Evolutionary conservation across 1,139 yeast species (phyloP), one percentile per base, ranked within the genome.

Genomic region (Candida neerlandica): DNA sequence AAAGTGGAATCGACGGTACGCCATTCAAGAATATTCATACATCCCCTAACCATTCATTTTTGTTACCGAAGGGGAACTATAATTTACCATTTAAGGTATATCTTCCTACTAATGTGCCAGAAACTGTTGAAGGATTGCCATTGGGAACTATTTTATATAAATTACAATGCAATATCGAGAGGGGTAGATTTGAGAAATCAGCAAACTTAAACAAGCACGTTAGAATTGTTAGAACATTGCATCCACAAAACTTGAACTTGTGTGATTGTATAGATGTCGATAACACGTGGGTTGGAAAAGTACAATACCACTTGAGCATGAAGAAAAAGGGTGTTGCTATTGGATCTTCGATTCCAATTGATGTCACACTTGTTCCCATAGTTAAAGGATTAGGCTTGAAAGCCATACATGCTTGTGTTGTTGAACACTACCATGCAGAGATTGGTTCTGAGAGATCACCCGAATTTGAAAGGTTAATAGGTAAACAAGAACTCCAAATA

Each of bases 61-160:
- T 77, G 12, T 67, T 86, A 29, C 85, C 85, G 0, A 73, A 77
- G 50, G 92, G 92, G 0, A 84, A 85, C 59, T 86, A 86, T 59
- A 82, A 80, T 54, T 63, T 86, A 35, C 92, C 92, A 0, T 86
- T 86, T 61, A 67, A 65, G 35, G 71, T 80, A 5, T 66, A 68
- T 15, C 63, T 86, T 11, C 91, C 92, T 0, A 78, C 84, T 2
- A 80, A 80, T 55, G 63, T 82, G 0, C 79, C 86, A 1, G 92
- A 85, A 55, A 82, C 91, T 0, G 78, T 86, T 0, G 92, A 86
- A 63, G 89, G 90, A 0, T 65, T 85, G 45, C 50, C 73, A 44
- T 75, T 81, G 40, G 89, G 85, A 0, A 76, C 80, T 7, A 63
- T 85, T 4, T 65, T 82, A 11, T 86, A 86, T 63, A 75, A 75